Base-by-base conservation (phyloP, 495 filamentous ascomycete species). In the Penicillium argentinense region DNA sequence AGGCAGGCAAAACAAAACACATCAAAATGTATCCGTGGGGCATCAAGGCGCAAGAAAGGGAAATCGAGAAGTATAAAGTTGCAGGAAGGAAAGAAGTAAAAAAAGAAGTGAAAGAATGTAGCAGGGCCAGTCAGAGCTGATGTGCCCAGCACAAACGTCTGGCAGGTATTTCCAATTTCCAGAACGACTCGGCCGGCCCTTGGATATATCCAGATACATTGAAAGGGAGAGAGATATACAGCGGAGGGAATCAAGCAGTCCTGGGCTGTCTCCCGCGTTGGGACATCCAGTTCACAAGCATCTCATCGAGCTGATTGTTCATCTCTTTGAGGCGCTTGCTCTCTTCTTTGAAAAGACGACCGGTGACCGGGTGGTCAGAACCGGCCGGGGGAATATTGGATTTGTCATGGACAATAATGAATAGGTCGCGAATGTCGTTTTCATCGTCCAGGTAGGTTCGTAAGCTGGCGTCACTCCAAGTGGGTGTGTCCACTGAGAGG, bases 381-480 rank as follows among this genome's bases (percentile, higher is more conserved):
- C 83, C 80, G 9, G 85, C 84, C 23, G 88, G 87, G 39, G 81
- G 77, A 24, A 91, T 81, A 46, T 87, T 86, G 17, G 81, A 86
- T 67, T 88, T 93, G 65, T 97, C 91, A 60, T 95, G 88, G 21
- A 98, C 89, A 36, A 98, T 85, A 7, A 91, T 77, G 42, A 97
- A 79, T 60, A 97, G 74, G 60, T 98, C 93, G 32, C 88, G 81
- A 53, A 98, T 87, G 49, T 96, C 91, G n/a, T 79, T 85, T 32
- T 87, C 86, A 56, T 93, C 90, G 50, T 97, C 92, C 54, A 97
- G 83, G 69, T 96, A 98, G 14, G 87, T 84, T 36, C 89, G 80
- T 26, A 98, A 76, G 53, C 79, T 85, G 48, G 84, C 76, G 63
- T 96, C 93, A 54, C 85, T 90, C 93, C 93, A 98, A 0, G 85